Conservation (phyloP, 768 basidiomycete species). For the Lactarius vividus region DNA sequence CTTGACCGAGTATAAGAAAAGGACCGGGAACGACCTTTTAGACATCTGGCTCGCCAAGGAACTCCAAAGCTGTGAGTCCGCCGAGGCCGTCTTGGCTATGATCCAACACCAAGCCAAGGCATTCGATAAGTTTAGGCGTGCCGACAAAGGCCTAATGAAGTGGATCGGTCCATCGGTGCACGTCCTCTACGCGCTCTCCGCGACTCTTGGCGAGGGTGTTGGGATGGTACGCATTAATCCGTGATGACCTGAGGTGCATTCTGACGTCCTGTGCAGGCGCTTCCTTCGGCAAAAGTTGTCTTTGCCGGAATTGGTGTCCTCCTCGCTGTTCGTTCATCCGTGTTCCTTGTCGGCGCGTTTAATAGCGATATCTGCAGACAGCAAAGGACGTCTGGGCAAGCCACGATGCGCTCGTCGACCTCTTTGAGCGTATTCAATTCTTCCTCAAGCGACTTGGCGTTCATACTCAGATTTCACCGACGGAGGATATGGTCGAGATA, state of each 20-base stretch:
- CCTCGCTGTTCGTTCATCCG: not conserved
- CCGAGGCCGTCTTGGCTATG: not conserved
- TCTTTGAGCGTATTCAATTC: not conserved
- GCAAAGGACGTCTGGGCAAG: not conserved
- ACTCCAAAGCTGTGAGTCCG: not conserved
- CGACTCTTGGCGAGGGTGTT: not conserved
- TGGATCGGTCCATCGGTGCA: not conserved
- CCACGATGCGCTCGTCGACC: not conserved
- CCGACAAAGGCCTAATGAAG: not conserved
- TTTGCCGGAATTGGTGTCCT: not conserved
- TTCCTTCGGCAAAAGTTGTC: not conserved
- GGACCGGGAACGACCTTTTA: not conserved
- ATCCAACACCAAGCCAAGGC: not conserved
- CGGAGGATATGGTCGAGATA: not conserved
- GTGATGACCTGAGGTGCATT: not conserved
- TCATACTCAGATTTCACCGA: not conserved
- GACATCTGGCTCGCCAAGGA: not conserved
- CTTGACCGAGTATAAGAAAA: too few species aligned
- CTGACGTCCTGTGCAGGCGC: not conserved
- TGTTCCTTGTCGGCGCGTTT: not conserved
- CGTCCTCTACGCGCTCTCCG: not conserved
- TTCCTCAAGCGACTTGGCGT: not conserved
- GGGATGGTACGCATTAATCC: not conserved
- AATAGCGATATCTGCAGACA: not conserved
- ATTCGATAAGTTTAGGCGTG: not conserved